A percentile compares a stretch with the other conserved stretches of the same genome.
Conservation (phyloP, 2,329 filamentous ascomycete genomes). For the Bipolaris cookei region DNA sequence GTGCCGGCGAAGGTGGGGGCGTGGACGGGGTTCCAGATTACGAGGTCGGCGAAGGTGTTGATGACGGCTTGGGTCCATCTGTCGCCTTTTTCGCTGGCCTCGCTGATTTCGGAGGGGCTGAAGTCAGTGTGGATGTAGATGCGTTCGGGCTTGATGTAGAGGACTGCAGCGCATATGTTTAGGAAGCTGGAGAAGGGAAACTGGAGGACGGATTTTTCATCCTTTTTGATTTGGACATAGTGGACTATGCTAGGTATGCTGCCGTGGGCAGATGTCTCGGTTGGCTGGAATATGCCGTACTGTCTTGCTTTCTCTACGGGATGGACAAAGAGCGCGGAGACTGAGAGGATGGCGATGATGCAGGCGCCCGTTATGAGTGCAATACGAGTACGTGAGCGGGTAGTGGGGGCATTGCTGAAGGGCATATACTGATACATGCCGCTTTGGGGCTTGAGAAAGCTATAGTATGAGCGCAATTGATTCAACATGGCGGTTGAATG, state of each 20-base stretch:
- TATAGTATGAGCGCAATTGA: background rate
- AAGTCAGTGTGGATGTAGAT: constrained; percentile 34
- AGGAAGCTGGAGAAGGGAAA: constrained; percentile 1
- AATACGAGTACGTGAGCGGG: background rate
- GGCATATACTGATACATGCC: background rate
- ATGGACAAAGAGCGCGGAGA: background rate
- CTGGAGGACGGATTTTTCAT: background rate
- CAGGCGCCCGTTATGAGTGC: background rate
- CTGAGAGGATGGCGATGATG: background rate
- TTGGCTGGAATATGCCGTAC: background rate
- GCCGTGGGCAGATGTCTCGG: background rate
- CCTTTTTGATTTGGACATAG: background rate
- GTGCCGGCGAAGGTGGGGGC: constrained; percentile 17
- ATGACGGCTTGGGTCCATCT: constrained; percentile 27
- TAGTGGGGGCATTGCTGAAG: background rate
- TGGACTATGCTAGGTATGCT: background rate
- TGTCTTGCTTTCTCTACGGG: background rate
- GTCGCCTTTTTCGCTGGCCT: constrained; percentile 15
- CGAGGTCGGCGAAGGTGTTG: constrained; percentile 21
- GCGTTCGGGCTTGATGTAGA: constrained; percentile 1
- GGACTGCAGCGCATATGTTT: background rate
- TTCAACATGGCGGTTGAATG: background rate
- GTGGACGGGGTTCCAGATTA: constrained; percentile 17
- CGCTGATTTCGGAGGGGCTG: constrained; percentile 11
- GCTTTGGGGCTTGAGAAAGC: background rate